Evolutionary conservation across 2,329 filamentous ascomycete genomes (phyloP), one percentile per base, ranked within the genome.

Genomic region (Geosmithia putterillii): DNA sequence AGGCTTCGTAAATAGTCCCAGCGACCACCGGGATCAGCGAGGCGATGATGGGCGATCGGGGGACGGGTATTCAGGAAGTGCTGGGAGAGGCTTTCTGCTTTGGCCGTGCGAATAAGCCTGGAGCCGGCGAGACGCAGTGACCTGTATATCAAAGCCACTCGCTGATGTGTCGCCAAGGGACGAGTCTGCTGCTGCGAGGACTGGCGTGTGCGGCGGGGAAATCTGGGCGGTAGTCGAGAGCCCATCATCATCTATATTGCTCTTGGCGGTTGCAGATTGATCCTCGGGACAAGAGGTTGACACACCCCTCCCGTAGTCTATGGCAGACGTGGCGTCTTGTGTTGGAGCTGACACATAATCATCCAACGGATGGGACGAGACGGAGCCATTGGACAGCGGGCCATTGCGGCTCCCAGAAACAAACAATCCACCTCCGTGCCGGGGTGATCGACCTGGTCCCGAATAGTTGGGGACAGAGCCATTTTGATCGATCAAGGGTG

Each of bases 151-250:
- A 23, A n/a, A 34, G 22, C 20, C 21, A 32, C 19, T n/a, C 14
- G 38, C 14, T 7, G 20, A 8, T 40, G 7, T 7, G n/a, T 40
- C 38, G 22, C 14, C 5, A 23, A 23, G 15, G 22, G 19, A n/a
- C 14, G n/a, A 17, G 22, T 40, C 38, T n/a, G 22, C 38, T n/a
- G 22, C 38, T 7, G 18, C 8, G n/a, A 25, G 6, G 10, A 46
- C 47, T 8, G 54, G 51, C 19, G 51, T 57, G 12, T 47, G 47
- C 17, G 55, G 56, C 10, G 56, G 53, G n/a, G 57, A 56, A 7
- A 57, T 46, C 3, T 25, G 35, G 10, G 19, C 35, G 8, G n/a
- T 18, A n/a, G 35, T 37, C 18, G 19, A 37, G 35, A 18, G n/a
- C 35, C 8, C 35, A 18, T 18, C 19, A n/a, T 20, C 19, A n/a